Evolutionary conservation across 352 stramenopile genomes (phyloP).

Genomic region (Pythium aphanidermatum): DNA sequence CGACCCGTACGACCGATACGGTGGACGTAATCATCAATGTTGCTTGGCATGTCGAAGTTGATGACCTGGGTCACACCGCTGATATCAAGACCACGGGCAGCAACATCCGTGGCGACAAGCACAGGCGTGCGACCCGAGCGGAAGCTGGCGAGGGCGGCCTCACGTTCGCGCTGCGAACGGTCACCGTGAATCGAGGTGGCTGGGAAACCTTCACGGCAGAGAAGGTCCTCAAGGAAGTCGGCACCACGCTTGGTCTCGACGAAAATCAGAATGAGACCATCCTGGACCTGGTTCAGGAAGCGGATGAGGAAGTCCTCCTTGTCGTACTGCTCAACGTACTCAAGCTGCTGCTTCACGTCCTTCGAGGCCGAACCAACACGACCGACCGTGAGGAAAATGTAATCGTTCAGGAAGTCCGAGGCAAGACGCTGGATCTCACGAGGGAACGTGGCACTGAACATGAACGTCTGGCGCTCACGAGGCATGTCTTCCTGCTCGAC

Average conservation of each 20-base stretch:
- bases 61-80: constrained; percentile 95
- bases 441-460: constrained; percentile 99
- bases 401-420: constrained; percentile 97
- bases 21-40: constrained; percentile 99
- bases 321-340: constrained; percentile 97
- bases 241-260: constrained; percentile 97
- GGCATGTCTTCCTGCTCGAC: constrained; percentile 98
- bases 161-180: constrained; percentile 93
- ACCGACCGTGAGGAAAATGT: constrained; percentile 99
- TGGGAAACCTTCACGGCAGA: constrained; percentile 90
- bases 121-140: constrained; percentile 89
- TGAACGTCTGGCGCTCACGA: constrained; percentile 97
- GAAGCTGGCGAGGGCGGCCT: constrained; percentile 91
- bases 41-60: constrained; percentile 98
- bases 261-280: constrained; percentile 95
- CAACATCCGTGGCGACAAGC: constrained; percentile 98
- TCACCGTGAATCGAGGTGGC: constrained; percentile 97
- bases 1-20: constrained; percentile 98
- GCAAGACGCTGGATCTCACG: constrained; percentile 95
- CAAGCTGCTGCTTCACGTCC: constrained; percentile 97
- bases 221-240: constrained; percentile 95
- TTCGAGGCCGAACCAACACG: constrained; percentile 96
- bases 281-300: constrained; percentile 92
- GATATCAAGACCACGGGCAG: constrained; percentile 98
- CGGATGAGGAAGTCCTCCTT: constrained; percentile 96